These are phyloP conservation scores for Malassezia obtusa DNA, from an alignment of 1,284 basidiomycete genomes.

Conservation along the genomic window DNA sequence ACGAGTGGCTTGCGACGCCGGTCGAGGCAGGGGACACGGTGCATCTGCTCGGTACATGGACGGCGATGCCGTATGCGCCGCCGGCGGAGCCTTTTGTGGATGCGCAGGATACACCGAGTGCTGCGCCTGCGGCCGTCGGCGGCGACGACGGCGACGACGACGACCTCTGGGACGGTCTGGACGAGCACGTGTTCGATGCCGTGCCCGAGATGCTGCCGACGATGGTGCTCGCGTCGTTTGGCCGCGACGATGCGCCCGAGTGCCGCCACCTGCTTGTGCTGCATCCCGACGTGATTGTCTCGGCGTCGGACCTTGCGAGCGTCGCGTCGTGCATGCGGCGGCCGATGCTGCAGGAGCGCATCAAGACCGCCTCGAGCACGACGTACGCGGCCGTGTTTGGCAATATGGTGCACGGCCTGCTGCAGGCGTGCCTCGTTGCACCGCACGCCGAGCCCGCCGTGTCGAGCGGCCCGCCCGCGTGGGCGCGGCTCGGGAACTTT, in stretches of 20 bases:
- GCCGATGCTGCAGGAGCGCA: conserved; percentile 33
- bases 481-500: conserved; percentile 38
- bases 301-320: conserved; percentile 36
- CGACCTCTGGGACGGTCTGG: conserved; percentile 27
- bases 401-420: conserved; percentile 38
- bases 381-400: conserved; percentile 35
- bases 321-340: conserved; percentile 37
- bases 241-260: not conserved
- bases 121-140: not conserved
- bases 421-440: conserved; percentile 38
- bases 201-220: not conserved
- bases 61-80: conserved; percentile 8
- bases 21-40: conserved; percentile 23
- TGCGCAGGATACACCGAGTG: too few species aligned
- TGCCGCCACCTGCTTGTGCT: conserved; percentile 34
- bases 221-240: conserved; percentile 13
- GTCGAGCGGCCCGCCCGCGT: conserved; percentile 44
- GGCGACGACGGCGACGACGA: conserved; percentile 17
- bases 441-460: conserved; percentile 36
- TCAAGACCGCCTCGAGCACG: conserved; percentile 25
- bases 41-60: conserved; percentile 30
- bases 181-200: not conserved
- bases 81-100: too few species aligned
- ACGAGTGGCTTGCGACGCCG: conserved; percentile 30
- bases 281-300: conserved; percentile 40